Base-by-base conservation (phyloP, 1,139 yeast genomes). In the Meyerozyma athensensis region DNA sequence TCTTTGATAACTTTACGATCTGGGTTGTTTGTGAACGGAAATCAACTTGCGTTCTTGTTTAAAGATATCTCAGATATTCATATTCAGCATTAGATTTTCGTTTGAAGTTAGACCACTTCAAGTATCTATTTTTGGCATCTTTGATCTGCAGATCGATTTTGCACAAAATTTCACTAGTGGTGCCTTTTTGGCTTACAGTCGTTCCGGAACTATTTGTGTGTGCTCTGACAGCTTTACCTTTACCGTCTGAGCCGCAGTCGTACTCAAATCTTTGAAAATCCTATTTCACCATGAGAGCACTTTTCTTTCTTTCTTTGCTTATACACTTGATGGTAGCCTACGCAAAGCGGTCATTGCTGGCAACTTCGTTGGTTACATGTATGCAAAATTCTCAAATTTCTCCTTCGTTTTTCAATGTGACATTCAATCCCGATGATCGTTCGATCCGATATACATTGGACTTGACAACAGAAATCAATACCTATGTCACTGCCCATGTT, bases 341-440 rank as follows among this genome's bases (percentile, higher is more conserved):
- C 5, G 70, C 65, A 24, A 54, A 49, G 39, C 65, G 83, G 44
- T 50, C 63, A 24, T 68, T 82, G 30, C 56, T 65, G 13, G 86
- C 90, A 4, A 65, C 81, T 5, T 82, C 92, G 4, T 64, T 84
- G 47, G 90, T 83, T 36, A 76, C 86, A 19, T 84, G 94, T 64
- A 79, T 79, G 82, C 79, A 78, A 36, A 61, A 71, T 48, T 80
- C 87, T 2, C 77, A 77, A 52, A 65, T 84, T 37, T 66, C 81
- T 2, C 86, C 92, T 1, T 62, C 77, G 10, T 75, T 71, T 48
- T 84, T 84, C 53, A 72, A 80, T 45, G 90, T 84, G 36, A 65
- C 73, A 1, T 82, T 83, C 52, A 64, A 81, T 49, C 87, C 90
- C 1, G 85, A 80, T 46, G 76, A 74, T 44, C 56, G 77, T 19